These are phyloP conservation scores for Cladosporium cucumerinum DNA, from an alignment of 2,329 filamentous ascomycete genomes.

Conservation along the genomic window DNA sequence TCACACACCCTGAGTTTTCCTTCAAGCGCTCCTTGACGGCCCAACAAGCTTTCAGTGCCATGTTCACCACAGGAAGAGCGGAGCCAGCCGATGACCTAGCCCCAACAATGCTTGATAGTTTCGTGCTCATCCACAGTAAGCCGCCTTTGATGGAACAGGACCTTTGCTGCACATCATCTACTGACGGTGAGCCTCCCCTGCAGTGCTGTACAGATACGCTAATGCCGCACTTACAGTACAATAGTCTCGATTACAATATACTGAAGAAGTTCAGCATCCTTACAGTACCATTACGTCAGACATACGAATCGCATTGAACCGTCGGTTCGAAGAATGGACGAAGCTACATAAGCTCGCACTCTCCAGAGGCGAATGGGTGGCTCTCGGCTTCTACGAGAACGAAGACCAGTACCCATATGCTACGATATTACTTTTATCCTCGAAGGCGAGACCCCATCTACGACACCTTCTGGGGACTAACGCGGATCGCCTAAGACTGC, in stretches of 20 bases:
- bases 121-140: background rate
- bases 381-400: constrained; percentile 18
- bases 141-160: background rate
- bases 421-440: constrained; percentile 10
- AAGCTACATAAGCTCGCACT: constrained; percentile 6
- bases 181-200: background rate
- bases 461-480: background rate
- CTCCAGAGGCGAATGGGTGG: constrained; percentile 11
- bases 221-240: background rate
- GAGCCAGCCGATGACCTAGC: no score
- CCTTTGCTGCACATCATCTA: background rate
- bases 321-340: constrained; percentile 18
- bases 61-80: background rate
- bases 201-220: background rate
- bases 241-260: no score
- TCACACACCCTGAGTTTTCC: constrained; percentile 14
- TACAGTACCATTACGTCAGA: background rate
- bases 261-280: background rate
- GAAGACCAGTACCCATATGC: constrained; percentile 20
- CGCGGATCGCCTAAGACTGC: background rate
- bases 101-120: background rate
- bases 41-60: background rate
- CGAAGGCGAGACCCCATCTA: background rate
- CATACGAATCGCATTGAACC: constrained; percentile 10
- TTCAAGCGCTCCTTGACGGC: constrained; percentile 17